Base-by-base conservation (phyloP, 164 flowering plant genomes). In the Pachysandra terminalis region DNA sequence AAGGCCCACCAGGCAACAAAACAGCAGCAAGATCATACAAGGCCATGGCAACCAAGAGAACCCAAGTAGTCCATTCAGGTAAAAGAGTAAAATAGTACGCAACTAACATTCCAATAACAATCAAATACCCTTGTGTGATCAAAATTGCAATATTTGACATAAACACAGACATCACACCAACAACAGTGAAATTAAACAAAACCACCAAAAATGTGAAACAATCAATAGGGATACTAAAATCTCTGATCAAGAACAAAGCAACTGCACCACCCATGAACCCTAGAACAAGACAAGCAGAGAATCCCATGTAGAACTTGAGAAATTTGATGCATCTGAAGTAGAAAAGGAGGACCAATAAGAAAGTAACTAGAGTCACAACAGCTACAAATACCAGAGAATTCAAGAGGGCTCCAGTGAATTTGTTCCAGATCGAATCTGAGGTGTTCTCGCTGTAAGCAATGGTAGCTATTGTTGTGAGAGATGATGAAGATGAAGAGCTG, bases 61-160 rank as follows among this genome's bases (percentile, higher is more conserved):
- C 87, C 99, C 98, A 93, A 71, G 99, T 93, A 25, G 99, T 93
- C 99, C 99, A 93, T 75, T 93, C 99, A 51, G 99, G 98, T 63
- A 96, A 69, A 64, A 83, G 66, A 7, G 97, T 90, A 72, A 96
- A 96, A 93, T 95, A 96, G 71, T 86, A 96, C 67, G 99, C 99
- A 76, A 90, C 95, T 84, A 96, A 73, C 74, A 91, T 69, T 41
- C 97, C 97, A 83, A 91, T 93, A n/a, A 85, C 78, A 68, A 96
- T 96, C 83, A 96, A 74, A 67, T 96, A 96, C 13, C 79, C 81
- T 67, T 96, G 98, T 0, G 92, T 96, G 15, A 96, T 76, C 24
- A 90, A 51, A 66, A 96, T 89, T 0, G 98, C 82, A 83, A 83
- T 82, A 68, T 87, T 90, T 5, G 85, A 76, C 87, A 88, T 72